phyloP scores from a whole-genome alignment of 768 basidiomycete genomes.

The Cyclocybe cylindracea region DNA sequence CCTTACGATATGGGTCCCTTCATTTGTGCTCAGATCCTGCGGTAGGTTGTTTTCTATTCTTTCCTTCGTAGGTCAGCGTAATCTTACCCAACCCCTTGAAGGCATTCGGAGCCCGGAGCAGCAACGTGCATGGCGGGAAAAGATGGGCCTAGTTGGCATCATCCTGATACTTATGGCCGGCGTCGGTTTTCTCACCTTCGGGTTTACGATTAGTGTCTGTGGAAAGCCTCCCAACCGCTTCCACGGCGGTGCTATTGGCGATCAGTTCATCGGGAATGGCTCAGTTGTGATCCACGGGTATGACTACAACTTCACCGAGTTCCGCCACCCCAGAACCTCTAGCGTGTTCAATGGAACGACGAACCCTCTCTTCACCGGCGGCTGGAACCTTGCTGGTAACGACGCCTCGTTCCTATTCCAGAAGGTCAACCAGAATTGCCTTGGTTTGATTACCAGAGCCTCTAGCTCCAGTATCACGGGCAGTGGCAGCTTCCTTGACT shows the following conservation, averaged over 20 bases:
- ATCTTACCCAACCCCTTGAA: conserved; percentile 27
- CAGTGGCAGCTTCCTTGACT: conserved; percentile 64
- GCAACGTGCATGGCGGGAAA: conserved; percentile 97
- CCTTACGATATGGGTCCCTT: conserved; percentile 82
- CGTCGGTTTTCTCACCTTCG: conserved; percentile 98
- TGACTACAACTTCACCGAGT: conserved; percentile 88
- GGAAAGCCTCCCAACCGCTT: conserved; percentile 83
- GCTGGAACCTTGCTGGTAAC: conserved; percentile 79
- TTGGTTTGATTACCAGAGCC: conserved; percentile 73
- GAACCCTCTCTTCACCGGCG: conserved; percentile 81
- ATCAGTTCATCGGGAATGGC: conserved; percentile 65
- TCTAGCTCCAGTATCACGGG: conserved; percentile 70
- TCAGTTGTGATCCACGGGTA: conserved; percentile 94
- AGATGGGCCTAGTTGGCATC: conserved; percentile 88
- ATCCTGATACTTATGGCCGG: conserved; percentile 84
- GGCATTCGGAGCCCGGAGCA: conserved; percentile 90
- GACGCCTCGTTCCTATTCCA: conserved; percentile 97
- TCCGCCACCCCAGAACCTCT: conserved; percentile 77
- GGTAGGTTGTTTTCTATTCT: conserved; percentile 55
- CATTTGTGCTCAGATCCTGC: conserved; percentile 71
- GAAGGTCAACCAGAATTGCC: conserved; percentile 83
- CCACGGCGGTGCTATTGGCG: conserved; percentile 76
- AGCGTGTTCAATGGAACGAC: conserved; percentile 71
- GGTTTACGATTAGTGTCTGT: conserved; percentile 94
- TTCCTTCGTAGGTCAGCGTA: background rate